A percentile compares a stretch with the other conserved stretches of the same genome.
These are phyloP conservation scores for Ettlia oleoabundans DNA, from an alignment of 139 green algal genomes.

Conservation along the genomic window DNA sequence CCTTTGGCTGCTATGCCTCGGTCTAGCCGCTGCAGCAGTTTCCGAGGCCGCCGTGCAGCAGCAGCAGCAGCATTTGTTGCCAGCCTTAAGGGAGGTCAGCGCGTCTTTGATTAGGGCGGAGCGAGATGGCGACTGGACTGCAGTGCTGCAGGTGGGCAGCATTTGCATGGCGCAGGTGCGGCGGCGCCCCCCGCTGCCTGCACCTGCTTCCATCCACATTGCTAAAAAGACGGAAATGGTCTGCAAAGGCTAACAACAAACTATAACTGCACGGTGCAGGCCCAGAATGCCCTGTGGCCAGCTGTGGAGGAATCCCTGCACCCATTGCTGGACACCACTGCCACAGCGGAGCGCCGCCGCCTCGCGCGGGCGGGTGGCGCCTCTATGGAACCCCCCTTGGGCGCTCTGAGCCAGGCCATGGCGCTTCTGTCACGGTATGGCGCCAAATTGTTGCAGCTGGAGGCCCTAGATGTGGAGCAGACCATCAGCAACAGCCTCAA, in stretches of 20 bases:
- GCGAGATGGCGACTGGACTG: too few species aligned
- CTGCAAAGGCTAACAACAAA: too few species aligned
- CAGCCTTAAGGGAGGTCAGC: too few species aligned
- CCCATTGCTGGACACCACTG: neutral
- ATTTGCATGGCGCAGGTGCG: too few species aligned
- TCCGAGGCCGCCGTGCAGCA: too few species aligned
- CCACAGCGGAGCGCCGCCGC: neutral
- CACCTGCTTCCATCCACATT: neutral
- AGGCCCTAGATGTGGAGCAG: neutral
- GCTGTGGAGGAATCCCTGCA: neutral
- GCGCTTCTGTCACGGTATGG: neutral
- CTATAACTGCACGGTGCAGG: neutral
- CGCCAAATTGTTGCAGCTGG: conserved; percentile 9
- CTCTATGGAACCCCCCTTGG: neutral
- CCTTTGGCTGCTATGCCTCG: too few species aligned
- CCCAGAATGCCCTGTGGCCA: conserved; percentile 15
- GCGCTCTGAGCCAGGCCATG: neutral
- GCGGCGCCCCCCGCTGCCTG: too few species aligned
- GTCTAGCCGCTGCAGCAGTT: too few species aligned
- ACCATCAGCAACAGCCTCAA: neutral
- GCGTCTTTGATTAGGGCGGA: too few species aligned
- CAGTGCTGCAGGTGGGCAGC: too few species aligned
- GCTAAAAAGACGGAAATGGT: too few species aligned
- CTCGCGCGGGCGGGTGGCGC: neutral
- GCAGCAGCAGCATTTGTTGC: too few species aligned